Conservation (phyloP, 345 rosid species). For the Populus tremula region DNA sequence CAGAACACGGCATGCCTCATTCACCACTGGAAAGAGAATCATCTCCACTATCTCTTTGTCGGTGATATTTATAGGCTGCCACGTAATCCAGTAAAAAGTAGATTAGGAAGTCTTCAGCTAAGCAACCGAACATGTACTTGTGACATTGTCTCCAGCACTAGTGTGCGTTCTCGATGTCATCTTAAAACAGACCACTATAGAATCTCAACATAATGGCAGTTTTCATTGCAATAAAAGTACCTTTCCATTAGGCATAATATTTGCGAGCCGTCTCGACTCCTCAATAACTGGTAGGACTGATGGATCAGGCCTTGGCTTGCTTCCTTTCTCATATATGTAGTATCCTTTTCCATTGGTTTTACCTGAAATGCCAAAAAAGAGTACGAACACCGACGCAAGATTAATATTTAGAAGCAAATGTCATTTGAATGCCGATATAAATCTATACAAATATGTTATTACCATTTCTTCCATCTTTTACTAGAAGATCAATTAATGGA, state of each 20-base stretch:
- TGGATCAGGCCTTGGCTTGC: slow-evolving; percentile 80
- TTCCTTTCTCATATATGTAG: slow-evolving; percentile 77
- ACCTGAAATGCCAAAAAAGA: slow-evolving; percentile 42
- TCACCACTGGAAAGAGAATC: slow-evolving; percentile 86
- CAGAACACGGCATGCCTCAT: slow-evolving; percentile 84
- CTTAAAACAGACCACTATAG: neutral
- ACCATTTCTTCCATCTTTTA: slow-evolving; percentile 85
- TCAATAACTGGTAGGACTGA: slow-evolving; percentile 66
- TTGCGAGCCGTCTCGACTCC: slow-evolving; percentile 63
- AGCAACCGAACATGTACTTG: too few species aligned
- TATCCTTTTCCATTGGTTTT: slow-evolving; percentile 85
- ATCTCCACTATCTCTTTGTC: slow-evolving; percentile 87
- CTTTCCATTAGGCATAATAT: slow-evolving; percentile 91
- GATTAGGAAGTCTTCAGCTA: slow-evolving; percentile 12
- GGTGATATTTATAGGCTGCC: slow-evolving; percentile 69
- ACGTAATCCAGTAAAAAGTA: slow-evolving; percentile 15
- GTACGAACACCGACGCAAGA: neutral
- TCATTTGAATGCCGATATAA: slow-evolving; percentile 5
- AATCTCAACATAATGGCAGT: slow-evolving; percentile 8
- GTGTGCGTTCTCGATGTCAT: neutral
- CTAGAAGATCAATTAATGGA: slow-evolving; percentile 66
- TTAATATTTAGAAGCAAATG: neutral
- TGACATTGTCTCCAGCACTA: neutral
- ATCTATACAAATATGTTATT: neutral
- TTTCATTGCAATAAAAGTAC: slow-evolving; percentile 34